Percentiles rank a stretch among this genome's conserved stretches.
Conservation (phyloP, 495 filamentous ascomycete genomes). For the Talaromyces borbonicus region DNA sequence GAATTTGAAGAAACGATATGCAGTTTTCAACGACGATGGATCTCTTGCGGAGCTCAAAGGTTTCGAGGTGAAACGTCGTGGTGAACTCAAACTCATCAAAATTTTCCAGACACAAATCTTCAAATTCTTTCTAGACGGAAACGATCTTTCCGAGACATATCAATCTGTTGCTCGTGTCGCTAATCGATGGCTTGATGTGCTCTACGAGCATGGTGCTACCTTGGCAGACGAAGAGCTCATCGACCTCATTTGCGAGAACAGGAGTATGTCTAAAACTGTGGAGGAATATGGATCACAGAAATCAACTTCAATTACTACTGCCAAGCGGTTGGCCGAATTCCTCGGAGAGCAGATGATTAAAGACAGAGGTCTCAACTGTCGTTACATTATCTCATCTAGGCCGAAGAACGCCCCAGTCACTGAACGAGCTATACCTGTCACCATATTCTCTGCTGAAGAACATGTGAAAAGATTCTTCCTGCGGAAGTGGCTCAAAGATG, state of each 20-base stretch:
- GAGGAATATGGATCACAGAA: conserved; percentile 95
- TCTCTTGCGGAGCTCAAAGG: conserved; percentile 95
- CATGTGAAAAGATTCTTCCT: conserved; percentile 81
- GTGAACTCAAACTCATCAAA: conserved; percentile 98
- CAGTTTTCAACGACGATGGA: conserved; percentile 97
- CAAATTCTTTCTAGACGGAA: conserved; percentile 94
- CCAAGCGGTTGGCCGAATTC: conserved; percentile 92
- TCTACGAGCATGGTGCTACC: conserved; percentile 75
- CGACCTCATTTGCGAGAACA: conserved; percentile 96
- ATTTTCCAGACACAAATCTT: conserved; percentile 99
- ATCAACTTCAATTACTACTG: conserved; percentile 95
- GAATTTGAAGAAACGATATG: conserved; percentile 98
- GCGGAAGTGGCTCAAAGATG: conserved; percentile 90
- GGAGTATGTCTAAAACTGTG: conserved; percentile 92
- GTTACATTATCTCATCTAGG: conserved; percentile 90
- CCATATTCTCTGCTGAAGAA: conserved; percentile 92
- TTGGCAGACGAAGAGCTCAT: conserved; percentile 95
- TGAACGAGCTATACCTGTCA: conserved; percentile 85
- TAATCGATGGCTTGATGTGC: conserved; percentile 89
- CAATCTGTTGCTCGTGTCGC: conserved; percentile 88
- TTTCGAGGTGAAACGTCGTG: conserved; percentile 95
- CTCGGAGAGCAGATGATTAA: conserved; percentile 98
- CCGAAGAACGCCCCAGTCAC: conserved; percentile 88
- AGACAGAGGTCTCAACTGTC: conserved; percentile 97
- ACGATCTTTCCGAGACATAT: conserved; percentile 80